Evolutionary conservation across 495 filamentous ascomycete genomes (phyloP), one percentile per base, ranked within the genome.

Genomic region (Neurospora sp.): DNA sequence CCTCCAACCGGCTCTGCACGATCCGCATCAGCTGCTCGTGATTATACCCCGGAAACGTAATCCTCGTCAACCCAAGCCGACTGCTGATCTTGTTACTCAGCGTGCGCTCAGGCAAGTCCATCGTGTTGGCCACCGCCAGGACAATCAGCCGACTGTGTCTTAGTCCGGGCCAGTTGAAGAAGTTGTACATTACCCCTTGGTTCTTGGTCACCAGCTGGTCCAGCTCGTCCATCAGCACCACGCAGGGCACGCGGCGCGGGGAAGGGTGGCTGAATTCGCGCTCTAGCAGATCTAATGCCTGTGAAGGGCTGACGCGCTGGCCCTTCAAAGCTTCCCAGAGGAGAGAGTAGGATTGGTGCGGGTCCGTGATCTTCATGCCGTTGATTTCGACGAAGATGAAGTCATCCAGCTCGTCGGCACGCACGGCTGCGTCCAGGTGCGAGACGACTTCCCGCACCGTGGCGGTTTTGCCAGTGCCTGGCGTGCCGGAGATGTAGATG

Each of bases 381-480:
- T 99, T 99, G 82, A 99, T 98, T 81, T 99, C 96, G 74, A 98
- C 94, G 75, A 98, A 99, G 75, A 97, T 96, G 80, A 99, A 99
- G 80, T 99, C 96, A 76, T 98, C 96, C 70, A 99, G 89, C 82
- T 98, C 94, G 79, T 99, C 96, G 12, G 90, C 89, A 39, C 87
- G 86, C 6, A 98, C 96, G 1, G 94, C 90, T 5, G 87, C 88
- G 73, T 98, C 94, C 10, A 99, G 87, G 80, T 94, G 92, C 20
- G 92, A 89, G 8, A 98, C 91, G 3, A 98, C 96, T 82, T 98
- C 96, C 71, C 96, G 92, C 9, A 99, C 95, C 0, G 96, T 99
- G 37, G 96, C 96, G 8, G 96, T 99, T 79, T 99, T 99, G 70
- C 96, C 96, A 0, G 96, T 99, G n/a, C 96, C 96, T 0, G 96